Evolutionary conservation across 129 eudicot genomes (phyloP).

Genomic region (Scalesia atractyloides): DNA sequence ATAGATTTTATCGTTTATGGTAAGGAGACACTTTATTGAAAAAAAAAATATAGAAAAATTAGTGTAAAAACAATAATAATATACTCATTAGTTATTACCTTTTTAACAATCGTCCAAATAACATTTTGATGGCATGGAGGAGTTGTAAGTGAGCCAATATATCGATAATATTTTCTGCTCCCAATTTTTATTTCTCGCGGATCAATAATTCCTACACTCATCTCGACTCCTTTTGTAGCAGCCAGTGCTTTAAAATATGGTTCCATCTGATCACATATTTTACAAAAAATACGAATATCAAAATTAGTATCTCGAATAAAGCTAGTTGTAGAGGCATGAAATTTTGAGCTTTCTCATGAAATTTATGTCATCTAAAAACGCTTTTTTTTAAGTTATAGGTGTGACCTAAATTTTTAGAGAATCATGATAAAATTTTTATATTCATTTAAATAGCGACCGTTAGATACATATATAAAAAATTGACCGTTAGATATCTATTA

Average conservation of each 20-base stretch:
- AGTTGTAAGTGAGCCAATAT: constrained; percentile 69
- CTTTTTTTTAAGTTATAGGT: too few relatives aligned
- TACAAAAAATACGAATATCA: background rate
- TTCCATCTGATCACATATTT: constrained; percentile 32
- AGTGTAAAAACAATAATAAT: background rate
- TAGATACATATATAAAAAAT: too few relatives aligned
- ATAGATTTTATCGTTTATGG: background rate
- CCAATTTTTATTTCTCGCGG: constrained; percentile 51
- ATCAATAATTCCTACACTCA: constrained; percentile 43
- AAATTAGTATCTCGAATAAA: background rate
- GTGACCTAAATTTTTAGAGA: too few relatives aligned
- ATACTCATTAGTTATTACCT: constrained; percentile 32
- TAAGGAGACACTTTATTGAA: background rate
- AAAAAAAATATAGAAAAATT: background rate
- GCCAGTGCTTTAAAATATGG: constrained; percentile 39
- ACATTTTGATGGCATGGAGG: constrained; percentile 69
- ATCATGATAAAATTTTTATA: too few relatives aligned
- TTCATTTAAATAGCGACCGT: too few relatives aligned
- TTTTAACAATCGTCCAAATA: constrained; percentile 54
- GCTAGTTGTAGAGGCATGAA: too few relatives aligned
- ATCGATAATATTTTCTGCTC: constrained; percentile 57
- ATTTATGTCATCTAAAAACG: too few relatives aligned
- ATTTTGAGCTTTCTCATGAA: too few relatives aligned
- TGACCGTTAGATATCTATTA: too few relatives aligned
- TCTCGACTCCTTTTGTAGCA: constrained; percentile 36